A percentile compares a stretch with the other conserved stretches of the same genome.
Conservation (phyloP, 2,329 filamentous ascomycete species). For the Fusarium nematophilum region DNA sequence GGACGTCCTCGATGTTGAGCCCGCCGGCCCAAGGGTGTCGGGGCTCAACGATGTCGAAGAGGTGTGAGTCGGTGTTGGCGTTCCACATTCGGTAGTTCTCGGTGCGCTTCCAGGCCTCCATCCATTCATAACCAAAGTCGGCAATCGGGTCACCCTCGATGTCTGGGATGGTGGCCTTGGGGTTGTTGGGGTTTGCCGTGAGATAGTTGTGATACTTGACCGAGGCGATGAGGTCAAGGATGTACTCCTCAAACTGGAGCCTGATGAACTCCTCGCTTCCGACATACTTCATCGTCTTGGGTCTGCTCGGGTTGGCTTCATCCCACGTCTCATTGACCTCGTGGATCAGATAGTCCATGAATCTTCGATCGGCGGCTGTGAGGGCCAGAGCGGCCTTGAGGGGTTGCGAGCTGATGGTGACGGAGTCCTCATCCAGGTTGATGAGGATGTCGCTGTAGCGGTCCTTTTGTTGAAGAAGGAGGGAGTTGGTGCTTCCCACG, state of each 20-base stretch:
- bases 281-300: conserved; percentile 94
- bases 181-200: conserved; percentile 75
- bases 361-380: conserved; percentile 88
- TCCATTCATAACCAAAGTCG: conserved; percentile 87
- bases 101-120: conserved; percentile 87
- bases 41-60: conserved; percentile 95
- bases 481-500: conserved; percentile 94
- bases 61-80: conserved; percentile 80
- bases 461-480: conserved; percentile 93
- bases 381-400: conserved; percentile 80
- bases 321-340: conserved; percentile 98
- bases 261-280: conserved; percentile 98
- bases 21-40: conserved; percentile 94
- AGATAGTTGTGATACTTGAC: conserved; percentile 88
- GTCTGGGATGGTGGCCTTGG: conserved; percentile 71
- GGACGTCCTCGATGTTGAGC: conserved; percentile 92
- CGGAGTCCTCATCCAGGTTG: conserved; percentile 89
- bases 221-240: conserved; percentile 86
- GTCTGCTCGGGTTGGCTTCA: conserved; percentile 84
- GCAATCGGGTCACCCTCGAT: conserved; percentile 85
- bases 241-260: conserved; percentile 96
- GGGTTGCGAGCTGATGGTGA: conserved; percentile 85
- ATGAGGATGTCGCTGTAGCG: conserved; percentile 96
- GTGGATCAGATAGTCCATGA: conserved; percentile 96
- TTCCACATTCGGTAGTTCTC: conserved; percentile 95